Evolutionary conservation across 2,329 filamentous ascomycete genomes (phyloP).

Genomic region (Fusarium sulawesiense): DNA sequence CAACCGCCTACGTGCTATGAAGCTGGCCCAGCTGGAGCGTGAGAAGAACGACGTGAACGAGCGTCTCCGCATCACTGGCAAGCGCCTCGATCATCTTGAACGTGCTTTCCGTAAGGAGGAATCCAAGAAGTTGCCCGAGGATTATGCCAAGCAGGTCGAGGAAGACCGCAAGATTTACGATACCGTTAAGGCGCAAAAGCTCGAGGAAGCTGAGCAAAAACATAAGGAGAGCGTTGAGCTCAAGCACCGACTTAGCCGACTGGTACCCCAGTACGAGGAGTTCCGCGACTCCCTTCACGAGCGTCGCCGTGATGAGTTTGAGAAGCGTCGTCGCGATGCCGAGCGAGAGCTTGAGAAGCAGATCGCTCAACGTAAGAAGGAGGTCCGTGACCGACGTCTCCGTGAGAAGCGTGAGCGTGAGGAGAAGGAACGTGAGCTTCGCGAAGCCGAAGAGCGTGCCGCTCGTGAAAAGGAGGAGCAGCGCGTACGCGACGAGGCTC

Average conservation of each 20-base stretch:
- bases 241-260: constrained; percentile 88
- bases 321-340: constrained; percentile 90
- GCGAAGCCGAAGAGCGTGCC: constrained; percentile 87
- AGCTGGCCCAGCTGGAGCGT: constrained; percentile 93
- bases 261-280: constrained; percentile 84
- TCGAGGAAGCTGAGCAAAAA: constrained; percentile 84
- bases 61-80: constrained; percentile 89
- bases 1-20: constrained; percentile 91
- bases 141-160: constrained; percentile 86
- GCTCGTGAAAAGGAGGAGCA: constrained; percentile 88
- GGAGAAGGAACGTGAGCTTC: constrained; percentile 80
- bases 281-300: constrained; percentile 87
- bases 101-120: constrained; percentile 97
- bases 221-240: constrained; percentile 93
- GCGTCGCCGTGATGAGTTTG: constrained; percentile 92
- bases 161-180: constrained; percentile 85
- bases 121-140: constrained; percentile 86
- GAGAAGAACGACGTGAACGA: constrained; percentile 98
- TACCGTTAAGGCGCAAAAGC: constrained; percentile 77
- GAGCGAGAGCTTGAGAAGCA: constrained; percentile 94
- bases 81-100: constrained; percentile 96
- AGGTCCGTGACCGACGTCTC: constrained; percentile 83
- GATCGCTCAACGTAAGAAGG: constrained; percentile 87
- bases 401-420: constrained; percentile 87
- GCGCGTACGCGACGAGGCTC: constrained; percentile 81